Conservation (phyloP, 768 basidiomycete genomes). For the Pleurotus tuber-regium region DNA sequence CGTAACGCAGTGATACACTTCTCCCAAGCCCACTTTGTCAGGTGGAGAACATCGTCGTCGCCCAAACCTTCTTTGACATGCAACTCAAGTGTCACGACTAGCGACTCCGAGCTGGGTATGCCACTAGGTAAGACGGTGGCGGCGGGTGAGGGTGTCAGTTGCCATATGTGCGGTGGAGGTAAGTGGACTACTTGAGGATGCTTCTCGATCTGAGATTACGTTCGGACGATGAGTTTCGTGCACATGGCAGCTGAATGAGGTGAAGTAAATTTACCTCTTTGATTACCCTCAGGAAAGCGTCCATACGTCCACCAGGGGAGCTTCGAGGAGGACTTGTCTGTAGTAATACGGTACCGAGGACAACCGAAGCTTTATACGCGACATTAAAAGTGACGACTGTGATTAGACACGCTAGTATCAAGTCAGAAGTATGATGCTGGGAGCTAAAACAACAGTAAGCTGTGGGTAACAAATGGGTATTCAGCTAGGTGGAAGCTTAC, state of each 20-base stretch:
- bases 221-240: background rate
- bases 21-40: conserved; percentile 80
- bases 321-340: conserved; percentile 85
- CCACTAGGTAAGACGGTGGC: conserved; percentile 12
- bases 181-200: conserved; percentile 84
- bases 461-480: too few species aligned
- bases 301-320: conserved; percentile 62
- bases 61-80: conserved; percentile 66
- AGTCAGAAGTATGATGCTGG: conserved; percentile 75
- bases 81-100: conserved; percentile 78
- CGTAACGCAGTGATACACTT: conserved; percentile 54
- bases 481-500: too few species aligned
- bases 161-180: conserved; percentile 87
- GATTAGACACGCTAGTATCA: conserved; percentile 77
- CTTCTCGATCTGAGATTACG: conserved; percentile 68
- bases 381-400: conserved; percentile 78
- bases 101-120: conserved; percentile 22
- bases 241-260: background rate
- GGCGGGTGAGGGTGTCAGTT: conserved; percentile 54
- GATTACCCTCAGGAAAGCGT: conserved; percentile 75
- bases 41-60: conserved; percentile 67
- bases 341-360: conserved; percentile 82
- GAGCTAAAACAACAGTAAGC: background rate
- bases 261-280: conserved; percentile 58
- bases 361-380: conserved; percentile 80